Percentiles rank a stretch among this genome's conserved stretches.
Evolutionary conservation across 805 yeast genomes (phyloP).

Genomic region (Lipomyces orientalis): DNA sequence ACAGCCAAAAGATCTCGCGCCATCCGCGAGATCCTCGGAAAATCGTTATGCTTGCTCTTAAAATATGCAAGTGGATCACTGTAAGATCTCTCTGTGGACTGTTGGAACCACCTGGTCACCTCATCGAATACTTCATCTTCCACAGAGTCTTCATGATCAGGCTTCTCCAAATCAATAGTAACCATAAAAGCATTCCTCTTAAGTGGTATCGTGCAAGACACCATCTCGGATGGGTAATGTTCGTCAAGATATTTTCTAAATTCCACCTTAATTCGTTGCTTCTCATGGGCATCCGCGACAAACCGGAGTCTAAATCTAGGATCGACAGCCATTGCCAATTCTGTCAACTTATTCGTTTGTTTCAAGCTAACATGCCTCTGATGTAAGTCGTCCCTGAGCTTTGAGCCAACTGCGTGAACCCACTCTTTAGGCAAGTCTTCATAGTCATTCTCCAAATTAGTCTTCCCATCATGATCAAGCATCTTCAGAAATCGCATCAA

Average conservation of each 20-base stretch:
- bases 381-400: conserved; percentile 7
- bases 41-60: conserved; percentile 9
- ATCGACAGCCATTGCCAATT: conserved; percentile 8
- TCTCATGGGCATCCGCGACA: conserved; percentile 12
- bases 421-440: conserved; percentile 11
- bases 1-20: conserved; percentile 10
- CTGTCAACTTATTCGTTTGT: conserved; percentile 8
- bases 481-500: conserved; percentile 9
- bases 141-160: conserved; percentile 7
- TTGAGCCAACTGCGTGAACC: conserved; percentile 7
- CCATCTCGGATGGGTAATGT: conserved; percentile 2
- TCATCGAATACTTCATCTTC: conserved; percentile 9
- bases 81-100: conserved; percentile 5
- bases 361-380: conserved; percentile 10
- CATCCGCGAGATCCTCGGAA: conserved; percentile 4
- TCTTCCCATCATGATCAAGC: conserved; percentile 8
- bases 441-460: conserved; percentile 9
- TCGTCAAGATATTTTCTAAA: conserved; percentile 4
- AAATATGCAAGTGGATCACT: conserved; percentile 9
- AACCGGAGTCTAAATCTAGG: conserved; percentile 9
- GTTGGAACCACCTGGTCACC: conserved; percentile 9
- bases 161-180: conserved; percentile 7
- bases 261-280: conserved; percentile 9
- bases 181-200: conserved; percentile 6
- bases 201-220: not conserved